Percentiles rank a stretch among this genome's conserved stretches.
Evolutionary conservation across 306 rosid species (phyloP).

Genomic region (Boehmeria nivea): DNA sequence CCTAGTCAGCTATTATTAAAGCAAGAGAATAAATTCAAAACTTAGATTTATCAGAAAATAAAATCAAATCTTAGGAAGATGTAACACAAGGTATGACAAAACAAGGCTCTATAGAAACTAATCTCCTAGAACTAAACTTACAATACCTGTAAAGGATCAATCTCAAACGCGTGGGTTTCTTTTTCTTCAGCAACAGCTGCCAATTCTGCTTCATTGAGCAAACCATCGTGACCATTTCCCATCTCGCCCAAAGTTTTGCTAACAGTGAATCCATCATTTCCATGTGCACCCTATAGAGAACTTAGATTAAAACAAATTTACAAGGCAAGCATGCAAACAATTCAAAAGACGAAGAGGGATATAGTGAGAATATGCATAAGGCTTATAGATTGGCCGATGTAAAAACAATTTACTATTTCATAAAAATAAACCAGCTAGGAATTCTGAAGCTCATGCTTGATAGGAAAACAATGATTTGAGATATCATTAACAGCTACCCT

Average conservation of each 20-base stretch:
- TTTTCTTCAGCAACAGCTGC: conserved; percentile 90
- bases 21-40: no score
- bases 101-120: background rate
- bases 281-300: conserved; percentile 46
- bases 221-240: conserved; percentile 56
- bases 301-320: background rate
- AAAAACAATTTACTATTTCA: no score
- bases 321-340: background rate
- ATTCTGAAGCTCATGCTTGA: no score
- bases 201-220: conserved; percentile 78
- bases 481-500: no score
- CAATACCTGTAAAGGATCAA: conserved; percentile 75
- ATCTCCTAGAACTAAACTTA: conserved; percentile 11
- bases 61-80: background rate
- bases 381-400: no score
- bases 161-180: conserved; percentile 82
- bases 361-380: no score
- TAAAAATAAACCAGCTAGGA: no score
- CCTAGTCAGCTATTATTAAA: no score
- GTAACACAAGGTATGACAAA: background rate
- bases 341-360: no score
- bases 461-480: no score
- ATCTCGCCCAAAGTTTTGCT: conserved; percentile 84
- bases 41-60: no score
- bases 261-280: conserved; percentile 70